Percentiles rank a stretch among this genome's conserved stretches.
Conservation (phyloP, 164 flowering plant species). For the Aristolochia californica region DNA sequence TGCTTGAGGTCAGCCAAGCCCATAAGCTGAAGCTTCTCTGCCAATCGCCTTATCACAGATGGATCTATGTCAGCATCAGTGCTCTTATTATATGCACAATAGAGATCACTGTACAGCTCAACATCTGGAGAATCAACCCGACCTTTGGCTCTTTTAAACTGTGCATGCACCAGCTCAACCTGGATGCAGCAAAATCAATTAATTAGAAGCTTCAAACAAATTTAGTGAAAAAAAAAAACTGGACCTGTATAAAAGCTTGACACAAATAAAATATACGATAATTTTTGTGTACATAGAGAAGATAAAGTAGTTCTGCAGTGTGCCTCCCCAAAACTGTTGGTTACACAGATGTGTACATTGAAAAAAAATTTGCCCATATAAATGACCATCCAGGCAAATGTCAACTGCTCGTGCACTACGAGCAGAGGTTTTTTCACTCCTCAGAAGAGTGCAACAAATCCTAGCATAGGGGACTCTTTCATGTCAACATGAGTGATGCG, state of each 20-base stretch:
- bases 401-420: too few species aligned
- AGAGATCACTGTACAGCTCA: slow-evolving; percentile 55
- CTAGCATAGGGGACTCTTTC: too few species aligned
- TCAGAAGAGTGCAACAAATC: too few species aligned
- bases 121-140: slow-evolving; percentile 53
- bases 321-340: too few species aligned
- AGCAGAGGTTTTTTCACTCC: too few species aligned
- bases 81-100: slow-evolving; percentile 32
- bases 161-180: slow-evolving; percentile 88
- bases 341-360: too few species aligned
- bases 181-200: slow-evolving; percentile 11
- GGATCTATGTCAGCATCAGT: slow-evolving; percentile 35
- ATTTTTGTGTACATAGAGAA: too few species aligned
- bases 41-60: slow-evolving; percentile 45
- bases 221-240: background rate
- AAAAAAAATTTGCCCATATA: too few species aligned
- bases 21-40: slow-evolving; percentile 59
- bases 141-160: slow-evolving; percentile 80
- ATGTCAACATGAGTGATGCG: too few species aligned
- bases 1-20: slow-evolving; percentile 61
- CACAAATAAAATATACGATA: background rate
- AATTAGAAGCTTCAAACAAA: background rate
- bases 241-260: too few species aligned
- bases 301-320: too few species aligned
- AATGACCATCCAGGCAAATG: too few species aligned